A percentile compares a stretch with the other conserved stretches of the same genome.
phyloP scores from a whole-genome alignment of 176 grass and related monocot species.

The Juncus effusus region DNA sequence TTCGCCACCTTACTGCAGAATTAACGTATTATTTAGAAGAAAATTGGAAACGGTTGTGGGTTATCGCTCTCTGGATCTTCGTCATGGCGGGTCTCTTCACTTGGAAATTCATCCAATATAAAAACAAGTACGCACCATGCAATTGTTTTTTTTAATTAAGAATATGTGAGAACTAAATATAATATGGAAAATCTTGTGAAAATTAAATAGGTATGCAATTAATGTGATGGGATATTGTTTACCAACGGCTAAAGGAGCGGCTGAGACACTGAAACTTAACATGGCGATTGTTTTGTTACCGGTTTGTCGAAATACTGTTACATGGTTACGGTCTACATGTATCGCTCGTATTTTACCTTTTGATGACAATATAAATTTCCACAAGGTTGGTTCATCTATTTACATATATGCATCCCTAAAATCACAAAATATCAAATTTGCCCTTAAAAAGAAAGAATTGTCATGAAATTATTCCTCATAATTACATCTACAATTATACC shows the following conservation, averaged over 20 bases:
- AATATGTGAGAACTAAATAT: too few species aligned
- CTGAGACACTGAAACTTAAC: conserved; percentile 97
- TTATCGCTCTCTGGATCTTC: conserved; percentile 71
- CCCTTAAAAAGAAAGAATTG: background rate
- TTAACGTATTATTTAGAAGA: conserved; percentile 85
- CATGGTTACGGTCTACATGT: conserved; percentile 81
- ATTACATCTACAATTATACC: background rate
- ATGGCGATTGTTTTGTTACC: conserved; percentile 92
- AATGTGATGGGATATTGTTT: conserved; percentile 91
- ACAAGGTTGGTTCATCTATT: conserved; percentile 56
- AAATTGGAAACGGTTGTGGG: conserved; percentile 95
- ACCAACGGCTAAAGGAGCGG: conserved; percentile 74
- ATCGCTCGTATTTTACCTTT: conserved; percentile 73
- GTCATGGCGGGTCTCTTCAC: conserved; percentile 80
- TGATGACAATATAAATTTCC: conserved; percentile 92
- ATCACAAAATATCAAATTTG: background rate
- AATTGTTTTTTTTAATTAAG: too few species aligned
- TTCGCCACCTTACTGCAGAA: conserved; percentile 65
- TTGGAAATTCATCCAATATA: conserved; percentile 96
- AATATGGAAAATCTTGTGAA: too few species aligned
- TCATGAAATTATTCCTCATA: conserved; percentile 7
- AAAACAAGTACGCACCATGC: conserved; percentile 45
- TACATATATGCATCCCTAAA: background rate
- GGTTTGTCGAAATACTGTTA: conserved; percentile 93
- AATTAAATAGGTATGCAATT: conserved; percentile 42